Percentiles rank a stretch among this genome's conserved stretches.
These are phyloP conservation scores for Candida dajiaensis DNA, from an alignment of 805 yeast genomes.

Conservation along the genomic window DNA sequence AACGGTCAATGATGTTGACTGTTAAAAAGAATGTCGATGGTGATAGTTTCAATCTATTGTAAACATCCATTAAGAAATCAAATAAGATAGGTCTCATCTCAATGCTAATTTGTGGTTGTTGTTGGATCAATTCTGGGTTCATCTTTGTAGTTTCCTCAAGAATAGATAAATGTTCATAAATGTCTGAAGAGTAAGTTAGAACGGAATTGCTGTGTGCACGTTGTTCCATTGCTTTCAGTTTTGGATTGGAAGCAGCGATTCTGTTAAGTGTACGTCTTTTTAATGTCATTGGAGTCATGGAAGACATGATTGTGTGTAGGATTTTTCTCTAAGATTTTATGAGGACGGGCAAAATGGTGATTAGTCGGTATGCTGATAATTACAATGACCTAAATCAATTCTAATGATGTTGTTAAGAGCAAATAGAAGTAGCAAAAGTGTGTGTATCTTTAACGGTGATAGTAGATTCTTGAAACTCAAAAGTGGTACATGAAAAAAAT, in stretches of 20 bases:
- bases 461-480: neutral
- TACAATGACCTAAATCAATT: neutral
- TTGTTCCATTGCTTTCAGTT: constrained; percentile 41
- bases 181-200: constrained; percentile 41
- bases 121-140: constrained; percentile 24
- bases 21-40: constrained; percentile 63
- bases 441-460: neutral
- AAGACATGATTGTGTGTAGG: constrained; percentile 3
- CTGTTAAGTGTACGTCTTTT: constrained; percentile 22
- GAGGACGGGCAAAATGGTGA: neutral
- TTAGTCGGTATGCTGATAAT: neutral
- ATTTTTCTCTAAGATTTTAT: neutral
- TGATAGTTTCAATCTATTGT: constrained; percentile 54
- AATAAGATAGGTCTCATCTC: constrained; percentile 71
- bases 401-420: neutral
- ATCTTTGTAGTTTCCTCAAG: constrained; percentile 27
- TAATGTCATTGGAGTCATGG: constrained; percentile 19
- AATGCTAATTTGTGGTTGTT: constrained; percentile 36
- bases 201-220: constrained; percentile 38
- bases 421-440: neutral
- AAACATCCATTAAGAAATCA: constrained; percentile 74
- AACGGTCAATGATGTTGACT: constrained; percentile 74
- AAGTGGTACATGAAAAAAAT: neutral
- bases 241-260: constrained; percentile 31
- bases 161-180: constrained; percentile 28